phyloP scores from a whole-genome alignment of 179 eudicot species.

The Beta corolliflora region DNA sequence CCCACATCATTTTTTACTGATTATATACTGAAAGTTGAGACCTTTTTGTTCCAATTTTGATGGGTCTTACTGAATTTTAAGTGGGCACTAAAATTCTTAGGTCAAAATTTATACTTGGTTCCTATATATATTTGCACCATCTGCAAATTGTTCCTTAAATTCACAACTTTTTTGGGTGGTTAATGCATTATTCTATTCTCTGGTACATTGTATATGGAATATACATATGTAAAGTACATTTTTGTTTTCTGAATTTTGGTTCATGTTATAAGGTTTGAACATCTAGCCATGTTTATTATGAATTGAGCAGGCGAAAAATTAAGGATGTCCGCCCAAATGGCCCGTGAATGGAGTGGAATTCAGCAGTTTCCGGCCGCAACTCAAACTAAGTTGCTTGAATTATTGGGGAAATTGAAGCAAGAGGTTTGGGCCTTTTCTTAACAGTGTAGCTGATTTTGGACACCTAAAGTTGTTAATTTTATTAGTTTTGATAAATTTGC shows the following conservation, averaged over 20 bases:
- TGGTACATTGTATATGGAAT: neutral
- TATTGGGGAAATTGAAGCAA: slow-evolving; percentile 61
- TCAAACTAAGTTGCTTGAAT: slow-evolving; percentile 59
- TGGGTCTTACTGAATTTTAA: slow-evolving; percentile 26
- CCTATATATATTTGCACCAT: neutral
- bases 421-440: slow-evolving; percentile 45
- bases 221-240: neutral
- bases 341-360: slow-evolving; percentile 72
- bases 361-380: slow-evolving; percentile 78
- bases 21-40: neutral
- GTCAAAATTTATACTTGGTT: neutral
- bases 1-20: neutral
- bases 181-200: neutral
- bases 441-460: neutral
- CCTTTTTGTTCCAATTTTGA: slow-evolving; percentile 13
- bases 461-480: neutral
- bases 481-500: slow-evolving; percentile 7
- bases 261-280: neutral
- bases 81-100: slow-evolving; percentile 12
- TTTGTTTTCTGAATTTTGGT: neutral
- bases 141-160: neutral
- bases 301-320: slow-evolving; percentile 21
- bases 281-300: slow-evolving; percentile 11
- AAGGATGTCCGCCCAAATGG: slow-evolving; percentile 31
- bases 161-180: too few relatives aligned